Percentiles rank a stretch among this genome's conserved stretches.
Conservation (phyloP, 805 yeast genomes). For the Monosporozyma aerobia region DNA sequence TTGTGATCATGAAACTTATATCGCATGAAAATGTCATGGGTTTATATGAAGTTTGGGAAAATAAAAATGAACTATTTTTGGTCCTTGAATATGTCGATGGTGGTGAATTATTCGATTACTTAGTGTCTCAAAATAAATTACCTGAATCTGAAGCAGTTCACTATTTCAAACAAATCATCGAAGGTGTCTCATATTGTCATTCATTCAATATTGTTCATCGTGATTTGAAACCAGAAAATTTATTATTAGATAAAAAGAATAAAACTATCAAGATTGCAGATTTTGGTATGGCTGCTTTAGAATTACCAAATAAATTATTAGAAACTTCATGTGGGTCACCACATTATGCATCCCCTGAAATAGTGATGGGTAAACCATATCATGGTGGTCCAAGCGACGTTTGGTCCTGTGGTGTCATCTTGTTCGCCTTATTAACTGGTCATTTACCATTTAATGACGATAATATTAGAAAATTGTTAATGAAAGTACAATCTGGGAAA, state of each 20-base stretch:
- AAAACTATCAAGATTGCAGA: constrained; percentile 72
- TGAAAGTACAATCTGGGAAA: constrained; percentile 69
- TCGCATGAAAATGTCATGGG: constrained; percentile 92
- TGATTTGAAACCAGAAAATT: constrained; percentile 75
- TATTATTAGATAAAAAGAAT: constrained; percentile 52
- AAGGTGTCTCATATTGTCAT: constrained; percentile 76
- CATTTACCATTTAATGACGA: constrained; percentile 80
- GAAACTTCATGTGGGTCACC: constrained; percentile 85
- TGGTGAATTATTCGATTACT: constrained; percentile 73
- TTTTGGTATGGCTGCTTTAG: constrained; percentile 85
- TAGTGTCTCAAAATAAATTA: constrained; percentile 59
- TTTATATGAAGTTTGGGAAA: constrained; percentile 96
- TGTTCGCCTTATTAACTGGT: constrained; percentile 72
- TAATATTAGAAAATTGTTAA: constrained; percentile 56
- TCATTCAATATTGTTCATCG: constrained; percentile 74
- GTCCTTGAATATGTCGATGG: constrained; percentile 81
- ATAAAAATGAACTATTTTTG: constrained; percentile 74
- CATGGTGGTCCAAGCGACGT: constrained; percentile 82
- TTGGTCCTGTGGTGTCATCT: constrained; percentile 82
- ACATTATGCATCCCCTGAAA: constrained; percentile 84
- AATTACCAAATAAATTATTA: constrained; percentile 56
- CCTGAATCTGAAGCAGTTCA: constrained; percentile 66
- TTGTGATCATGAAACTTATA: constrained; percentile 90
- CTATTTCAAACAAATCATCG: constrained; percentile 66
- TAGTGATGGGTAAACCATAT: constrained; percentile 66